Base-by-base conservation (phyloP, 2,329 filamentous ascomycete genomes). In the Colletotrichum sp. region DNA sequence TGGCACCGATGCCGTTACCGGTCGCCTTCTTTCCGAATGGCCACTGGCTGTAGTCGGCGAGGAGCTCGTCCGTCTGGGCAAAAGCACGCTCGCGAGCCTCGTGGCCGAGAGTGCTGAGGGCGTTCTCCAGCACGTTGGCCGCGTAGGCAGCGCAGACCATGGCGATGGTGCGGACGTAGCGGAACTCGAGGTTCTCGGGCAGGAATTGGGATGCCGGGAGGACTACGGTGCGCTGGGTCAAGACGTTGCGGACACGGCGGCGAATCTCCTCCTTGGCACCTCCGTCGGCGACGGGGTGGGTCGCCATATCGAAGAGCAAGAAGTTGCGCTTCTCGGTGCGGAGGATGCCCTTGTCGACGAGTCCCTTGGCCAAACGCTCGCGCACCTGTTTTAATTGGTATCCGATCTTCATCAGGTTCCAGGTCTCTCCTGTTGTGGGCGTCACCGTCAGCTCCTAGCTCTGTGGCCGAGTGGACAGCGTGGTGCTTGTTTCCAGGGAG, bases 341-440 rank as follows among this genome's bases (percentile, higher is more conserved):
- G 74, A 99, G 92, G 84, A 99, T 98, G 82, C 97, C 97, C 88
- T 99, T 99, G 88, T 99, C 97, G 78, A 99, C 97, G 61, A 99
- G 92, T 39, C 97, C 97, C 87, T 99, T 99, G 82, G 96, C 96
- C 73, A 99, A 91, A 74, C 97, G 95, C 88, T 99, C 97, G 83
- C 97, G 96, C 75, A 99, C 97, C 90, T 99, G 97, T 89, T 99
- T 99, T 81, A 99, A 91, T 89, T 99, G 97, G 87, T 99, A 99
- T 84, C 97, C 97, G 81, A 99, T 99, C 90, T 99, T 99, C 97
- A 99, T 99, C 79, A 99, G 89, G 84, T 99, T 99, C 97, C 97
- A 99, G 71, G 97, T 99, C 87, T 99, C 97, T 84, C 97, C 96
- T 99, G 83, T 59, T 28, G 16, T 34, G 57, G 36, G n/a, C 30